Evolutionary conservation across 2,329 filamentous ascomycete species (phyloP).

Genomic region (Tolypocladium tundrense): DNA sequence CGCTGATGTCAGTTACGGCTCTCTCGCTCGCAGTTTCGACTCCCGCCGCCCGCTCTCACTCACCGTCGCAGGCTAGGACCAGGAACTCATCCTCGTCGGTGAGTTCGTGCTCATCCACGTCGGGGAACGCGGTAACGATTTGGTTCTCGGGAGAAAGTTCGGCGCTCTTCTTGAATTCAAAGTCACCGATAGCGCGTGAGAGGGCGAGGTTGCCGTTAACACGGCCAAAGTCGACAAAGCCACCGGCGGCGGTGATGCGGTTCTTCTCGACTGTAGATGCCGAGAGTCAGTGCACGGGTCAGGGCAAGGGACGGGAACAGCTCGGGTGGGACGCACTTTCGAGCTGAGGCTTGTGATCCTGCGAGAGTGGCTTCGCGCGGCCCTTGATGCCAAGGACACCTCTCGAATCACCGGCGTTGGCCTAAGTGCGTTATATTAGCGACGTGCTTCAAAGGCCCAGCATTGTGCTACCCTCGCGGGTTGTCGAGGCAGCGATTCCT

Average conservation of each 20-base stretch:
- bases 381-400: constrained; percentile 94
- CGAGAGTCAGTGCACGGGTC: constrained; percentile 7
- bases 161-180: constrained; percentile 99
- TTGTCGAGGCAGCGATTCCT: background rate
- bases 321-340: constrained; percentile 55
- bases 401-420: constrained; percentile 93
- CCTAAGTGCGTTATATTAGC: constrained; percentile 39
- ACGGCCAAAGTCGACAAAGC: constrained; percentile 95
- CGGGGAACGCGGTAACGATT: constrained; percentile 94
- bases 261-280: constrained; percentile 71
- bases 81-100: constrained; percentile 92
- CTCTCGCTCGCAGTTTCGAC: background rate
- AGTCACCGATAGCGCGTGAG: constrained; percentile 95
- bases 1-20: background rate
- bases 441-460: background rate
- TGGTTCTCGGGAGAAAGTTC: constrained; percentile 96
- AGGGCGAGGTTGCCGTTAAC: constrained; percentile 97
- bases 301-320: constrained; percentile 1
- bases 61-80: constrained; percentile 86
- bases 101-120: constrained; percentile 85
- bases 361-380: constrained; percentile 93
- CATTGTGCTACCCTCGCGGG: background rate
- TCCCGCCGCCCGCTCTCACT: constrained; percentile 19
- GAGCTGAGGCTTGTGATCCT: constrained; percentile 98
- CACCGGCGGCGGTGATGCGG: constrained; percentile 87